A percentile compares a stretch with the other conserved stretches of the same genome.
These are phyloP conservation scores for Phialophora chinensis DNA, from an alignment of 2,329 filamentous ascomycete genomes.

Conservation along the genomic window DNA sequence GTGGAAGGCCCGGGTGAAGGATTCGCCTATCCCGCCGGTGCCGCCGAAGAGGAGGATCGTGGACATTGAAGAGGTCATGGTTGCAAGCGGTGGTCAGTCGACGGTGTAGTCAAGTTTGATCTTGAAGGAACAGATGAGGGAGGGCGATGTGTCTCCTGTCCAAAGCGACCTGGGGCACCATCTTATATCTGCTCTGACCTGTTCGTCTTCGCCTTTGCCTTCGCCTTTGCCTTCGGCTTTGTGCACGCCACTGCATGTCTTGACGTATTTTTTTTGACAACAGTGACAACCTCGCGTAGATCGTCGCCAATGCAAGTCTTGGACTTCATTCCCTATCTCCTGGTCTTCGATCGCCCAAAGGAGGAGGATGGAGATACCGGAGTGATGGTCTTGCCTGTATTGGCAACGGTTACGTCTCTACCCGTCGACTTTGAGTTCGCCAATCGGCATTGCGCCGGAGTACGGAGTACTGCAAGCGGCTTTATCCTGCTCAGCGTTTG, in stretches of 20 bases:
- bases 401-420: conserved; percentile 16
- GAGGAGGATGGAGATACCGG: conserved; percentile 16
- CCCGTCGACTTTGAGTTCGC: not conserved
- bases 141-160: not conserved
- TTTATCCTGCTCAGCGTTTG: not conserved
- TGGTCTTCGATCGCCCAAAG: not conserved
- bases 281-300: not conserved
- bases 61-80: conserved; percentile 34
- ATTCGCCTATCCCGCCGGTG: conserved; percentile 55
- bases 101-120: no score
- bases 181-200: not conserved
- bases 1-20: conserved; percentile 40
- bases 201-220: not conserved
- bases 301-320: not conserved
- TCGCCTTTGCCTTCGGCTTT: no score
- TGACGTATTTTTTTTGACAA: not conserved
- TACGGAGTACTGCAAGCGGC: no score
- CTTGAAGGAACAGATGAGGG: not conserved
- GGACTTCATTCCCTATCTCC: not conserved
- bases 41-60: conserved; percentile 44
- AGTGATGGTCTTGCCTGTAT: not conserved
- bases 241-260: no score
- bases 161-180: not conserved
- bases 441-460: not conserved
- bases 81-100: no score